These are phyloP conservation scores for Coelastrella sp. DNA, from an alignment of 139 green algal species.

Conservation along the genomic window DNA sequence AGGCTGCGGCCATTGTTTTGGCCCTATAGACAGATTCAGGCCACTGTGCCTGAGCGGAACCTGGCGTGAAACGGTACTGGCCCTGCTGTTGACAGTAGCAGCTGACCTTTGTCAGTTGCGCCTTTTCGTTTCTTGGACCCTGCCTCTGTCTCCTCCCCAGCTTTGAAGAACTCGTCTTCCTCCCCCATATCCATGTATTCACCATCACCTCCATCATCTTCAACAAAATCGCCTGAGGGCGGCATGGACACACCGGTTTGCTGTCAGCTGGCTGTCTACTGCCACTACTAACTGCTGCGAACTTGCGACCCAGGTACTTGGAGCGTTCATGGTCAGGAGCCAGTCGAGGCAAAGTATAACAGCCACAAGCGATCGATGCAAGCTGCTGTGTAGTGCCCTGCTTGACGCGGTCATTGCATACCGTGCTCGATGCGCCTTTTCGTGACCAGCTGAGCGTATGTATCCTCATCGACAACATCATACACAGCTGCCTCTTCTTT, in stretches of 20 bases:
- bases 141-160: constrained; percentile 40
- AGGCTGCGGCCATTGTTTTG: not conserved
- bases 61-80: not conserved
- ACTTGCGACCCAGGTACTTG: not conserved
- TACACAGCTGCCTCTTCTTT: constrained; percentile 91
- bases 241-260: no score
- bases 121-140: constrained; percentile 62
- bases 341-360: no score
- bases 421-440: constrained; percentile 88
- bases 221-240: constrained; percentile 80
- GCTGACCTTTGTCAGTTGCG: constrained; percentile 37
- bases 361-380: not conserved
- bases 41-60: no score
- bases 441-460: constrained; percentile 89
- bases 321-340: no score
- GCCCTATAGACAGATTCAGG: no score
- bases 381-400: not conserved
- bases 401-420: constrained; percentile 37
- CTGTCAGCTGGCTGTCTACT: no score
- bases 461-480: constrained; percentile 91
- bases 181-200: constrained; percentile 85
- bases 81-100: not conserved
- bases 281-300: not conserved
- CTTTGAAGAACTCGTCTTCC: constrained; percentile 88
- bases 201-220: constrained; percentile 82